Evolutionary conservation across 306 rosid genomes (phyloP), one percentile per base, ranked within the genome.

Genomic region (Vicia villosa): DNA sequence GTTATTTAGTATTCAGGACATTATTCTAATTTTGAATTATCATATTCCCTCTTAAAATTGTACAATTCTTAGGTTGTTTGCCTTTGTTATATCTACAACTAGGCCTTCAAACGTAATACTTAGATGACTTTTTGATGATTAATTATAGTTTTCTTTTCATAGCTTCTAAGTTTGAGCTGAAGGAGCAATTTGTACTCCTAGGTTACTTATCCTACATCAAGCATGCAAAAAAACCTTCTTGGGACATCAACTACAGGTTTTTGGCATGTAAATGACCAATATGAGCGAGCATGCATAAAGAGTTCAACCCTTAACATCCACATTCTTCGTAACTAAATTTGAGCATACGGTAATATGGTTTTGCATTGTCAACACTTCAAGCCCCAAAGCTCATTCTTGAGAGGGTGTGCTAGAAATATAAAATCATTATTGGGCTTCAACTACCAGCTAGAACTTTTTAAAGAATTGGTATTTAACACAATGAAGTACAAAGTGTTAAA

Each of bases 361-460:
- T 16, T 49, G 56, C 56, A 50, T 50, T 50, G 56, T 19, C 56
- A 17, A 19, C 56, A 50, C 6, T 50, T 50, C 56, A 50, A 50
- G 56, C 24, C 56, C 56, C 14, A 50, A 17, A 50, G 56, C 56
- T 17, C 56, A 50, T 9, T 10, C 56, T 49, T 50, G 56, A 50
- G 26, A 50, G 6, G 56, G 20, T 50, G 9, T 17, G 56, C 56
- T 50, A 17, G 12, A 50, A 49, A 49, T 17, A 8, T 5, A 15
- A 50, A 50, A 50, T 50, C 24, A 50, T 50, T 50, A 19, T 19
- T 50, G 26, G 28, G 24, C 6, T 50, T 20, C 56, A 19, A 50
- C 14, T 9, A 50, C 56, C 26, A 19, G 13, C 26, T 50, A 17
- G 56, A 50, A 50, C 56, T 16, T 50, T 50, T 50, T 19, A 17